Base-by-base conservation (phyloP, 2,329 filamentous ascomycete species). In the Claviceps purpurea region DNA sequence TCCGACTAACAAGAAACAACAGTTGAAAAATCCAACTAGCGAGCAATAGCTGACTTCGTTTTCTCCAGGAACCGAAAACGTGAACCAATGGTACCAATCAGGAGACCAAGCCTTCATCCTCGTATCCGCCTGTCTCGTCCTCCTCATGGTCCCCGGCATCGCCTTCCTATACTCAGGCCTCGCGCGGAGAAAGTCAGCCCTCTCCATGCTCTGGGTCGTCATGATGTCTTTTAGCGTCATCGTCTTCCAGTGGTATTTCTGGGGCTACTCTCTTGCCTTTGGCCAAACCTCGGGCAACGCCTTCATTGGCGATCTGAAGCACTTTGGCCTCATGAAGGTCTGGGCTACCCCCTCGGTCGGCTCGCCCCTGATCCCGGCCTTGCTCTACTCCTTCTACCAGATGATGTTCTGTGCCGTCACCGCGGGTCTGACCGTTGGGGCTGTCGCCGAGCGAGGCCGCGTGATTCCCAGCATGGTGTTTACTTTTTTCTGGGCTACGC, bases 181-280 rank as follows among this genome's bases (percentile, higher is more conserved):
- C 59, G 91, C 93, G n/a, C 85, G 93, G 59, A 82, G 93, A 76
- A 98, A 98, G 75, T 97, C 93, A 5, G 93, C 93, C 34, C 79
- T 98, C 44, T 95, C 89, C 57, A 85, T 97, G 76, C 93, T 98
- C 64, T 97, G 90, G 89, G 89, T 91, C 14, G 89, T 86, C 72
- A 94, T 98, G 87, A 91, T 86, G 68, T 93, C 89, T 47, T 86
- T 86, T 65, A 90, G 87, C 47, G 83, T 97, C 65, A 78, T 96
- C 67, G 85, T 87, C 52, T 96, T 98, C 74, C 93, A 98, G 73
- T 98, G 93, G 93, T 97, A 96, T 65, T 96, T 98, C 69, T 97
- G 93, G 91, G 93, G 93, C 40, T 98, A 95, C 70, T 95, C 91
- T 14, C 76, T 98, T 56, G 90, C 91, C 50, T 96, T 97, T 71